Percentiles rank a stretch among this genome's conserved stretches.
These are phyloP conservation scores for Boletus rex-veris DNA, from an alignment of 768 basidiomycete species.

Conservation along the genomic window DNA sequence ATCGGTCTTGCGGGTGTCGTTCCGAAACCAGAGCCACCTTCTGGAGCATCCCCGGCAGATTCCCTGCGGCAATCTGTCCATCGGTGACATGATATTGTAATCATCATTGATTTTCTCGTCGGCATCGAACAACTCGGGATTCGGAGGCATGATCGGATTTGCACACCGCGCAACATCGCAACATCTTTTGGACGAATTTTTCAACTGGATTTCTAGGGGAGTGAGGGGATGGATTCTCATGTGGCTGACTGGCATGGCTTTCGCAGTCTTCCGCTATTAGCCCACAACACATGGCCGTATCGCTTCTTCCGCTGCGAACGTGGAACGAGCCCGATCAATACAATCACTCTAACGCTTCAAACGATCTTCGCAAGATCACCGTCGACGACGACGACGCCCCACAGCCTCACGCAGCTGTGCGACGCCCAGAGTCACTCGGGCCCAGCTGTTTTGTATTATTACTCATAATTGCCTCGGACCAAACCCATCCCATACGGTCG, in stretches of 20 bases:
- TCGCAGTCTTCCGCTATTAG: constrained; percentile 8
- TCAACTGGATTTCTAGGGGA: constrained; percentile 22
- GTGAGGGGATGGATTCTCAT: constrained; percentile 14
- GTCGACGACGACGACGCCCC: constrained; percentile 12
- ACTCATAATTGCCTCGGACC: constrained; percentile 33
- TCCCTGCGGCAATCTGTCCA: constrained; percentile 33
- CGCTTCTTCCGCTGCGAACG: constrained; percentile 18
- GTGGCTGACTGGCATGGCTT: constrained; percentile 11
- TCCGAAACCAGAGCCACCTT: constrained; percentile 53
- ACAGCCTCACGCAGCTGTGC: constrained; percentile 22
- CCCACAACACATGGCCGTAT: constrained; percentile 9
- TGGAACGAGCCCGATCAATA: constrained; percentile 23
- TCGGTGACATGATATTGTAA: constrained; percentile 21
- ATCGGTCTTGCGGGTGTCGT: constrained; percentile 69
- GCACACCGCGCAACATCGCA: constrained; percentile 18
- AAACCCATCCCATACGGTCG: constrained; percentile 17
- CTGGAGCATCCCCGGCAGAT: constrained; percentile 30
- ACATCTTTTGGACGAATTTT: constrained; percentile 26
- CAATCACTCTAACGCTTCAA: constrained; percentile 12
- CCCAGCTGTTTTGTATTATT: constrained; percentile 31
- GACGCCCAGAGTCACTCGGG: constrained; percentile 4
- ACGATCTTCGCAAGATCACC: constrained; percentile 26
- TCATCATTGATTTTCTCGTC: constrained; percentile 29
- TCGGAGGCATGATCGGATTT: constrained; percentile 26
- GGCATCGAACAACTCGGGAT: constrained; percentile 24